Evolutionary conservation across 768 basidiomycete species (phyloP).

Genomic region (Podaxis sp.): DNA sequence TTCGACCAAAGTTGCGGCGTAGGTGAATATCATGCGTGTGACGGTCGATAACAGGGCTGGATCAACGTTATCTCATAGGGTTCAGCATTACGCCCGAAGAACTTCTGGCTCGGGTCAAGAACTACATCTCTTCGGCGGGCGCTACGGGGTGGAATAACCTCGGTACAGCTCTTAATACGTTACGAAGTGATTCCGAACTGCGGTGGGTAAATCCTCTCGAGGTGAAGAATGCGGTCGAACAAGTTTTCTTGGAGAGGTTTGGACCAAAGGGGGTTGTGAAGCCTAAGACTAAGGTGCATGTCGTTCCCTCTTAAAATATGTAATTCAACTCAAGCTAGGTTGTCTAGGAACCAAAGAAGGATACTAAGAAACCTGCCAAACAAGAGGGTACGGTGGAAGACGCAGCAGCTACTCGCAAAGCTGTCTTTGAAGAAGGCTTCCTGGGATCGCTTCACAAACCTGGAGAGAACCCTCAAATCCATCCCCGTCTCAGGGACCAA

Average conservation of each 20-base stretch:
- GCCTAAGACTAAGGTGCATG: constrained; percentile 59
- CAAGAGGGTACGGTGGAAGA: constrained; percentile 25
- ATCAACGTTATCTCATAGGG: constrained; percentile 39
- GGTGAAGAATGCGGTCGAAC: constrained; percentile 77
- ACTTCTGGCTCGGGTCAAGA: constrained; percentile 48
- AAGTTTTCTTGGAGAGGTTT: constrained; percentile 59
- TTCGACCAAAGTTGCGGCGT: constrained; percentile 85
- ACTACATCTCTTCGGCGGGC: constrained; percentile 52
- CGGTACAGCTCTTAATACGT: constrained; percentile 56
- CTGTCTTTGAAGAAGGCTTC: constrained; percentile 94
- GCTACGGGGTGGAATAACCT: constrained; percentile 74
- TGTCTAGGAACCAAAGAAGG: constrained; percentile 49
- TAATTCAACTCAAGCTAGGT: not conserved
- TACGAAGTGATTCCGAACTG: constrained; percentile 58
- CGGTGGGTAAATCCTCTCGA: constrained; percentile 86
- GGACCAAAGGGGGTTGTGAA: constrained; percentile 68
- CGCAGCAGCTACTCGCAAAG: constrained; percentile 39
- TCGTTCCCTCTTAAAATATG: not conserved
- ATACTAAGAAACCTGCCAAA: constrained; percentile 30
- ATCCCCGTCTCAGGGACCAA: constrained; percentile 68
- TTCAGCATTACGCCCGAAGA: constrained; percentile 71
- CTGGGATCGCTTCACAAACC: constrained; percentile 89
- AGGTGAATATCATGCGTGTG: constrained; percentile 48
- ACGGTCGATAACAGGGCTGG: not conserved
- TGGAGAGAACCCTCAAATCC: constrained; percentile 88